Evolutionary conservation across 495 filamentous ascomycete genomes (phyloP), one percentile per base, ranked within the genome.

Genomic region (Letharia columbiana): DNA sequence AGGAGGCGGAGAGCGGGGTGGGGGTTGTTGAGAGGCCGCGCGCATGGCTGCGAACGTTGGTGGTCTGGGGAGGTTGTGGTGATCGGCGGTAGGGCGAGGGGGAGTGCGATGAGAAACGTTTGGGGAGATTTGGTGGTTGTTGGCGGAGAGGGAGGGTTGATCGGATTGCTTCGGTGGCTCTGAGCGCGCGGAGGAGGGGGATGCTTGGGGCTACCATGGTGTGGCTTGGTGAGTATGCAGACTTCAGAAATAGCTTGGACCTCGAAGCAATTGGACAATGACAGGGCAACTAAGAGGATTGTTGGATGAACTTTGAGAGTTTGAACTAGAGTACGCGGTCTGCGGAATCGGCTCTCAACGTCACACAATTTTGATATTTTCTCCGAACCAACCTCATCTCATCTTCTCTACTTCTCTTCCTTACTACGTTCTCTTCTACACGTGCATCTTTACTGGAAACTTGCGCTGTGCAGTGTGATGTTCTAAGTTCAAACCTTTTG

Each of bases 111-210:
- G 66, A 61, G 39, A 61, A 18, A 6, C 6, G 17, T 54, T 66
- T 60, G 31, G 64, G 35, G 18, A 17, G 6, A 5, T 44, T 33
- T 11, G 54, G 23, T 13, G 57, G 28, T 13, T 59, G 42, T 8
- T 35, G 60, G n/a, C 54, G 66, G 49, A 42, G 52, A 44, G 50
- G 37, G 40, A 62, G 63, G 52, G 60, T 45, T 20, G 52, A 15
- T 9, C 50, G 63, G 39, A 64, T 59, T 18, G 23, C 39, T 33
- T 60, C 63, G 35, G 54, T 65, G 50, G 52, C 41, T 59, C 31
- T 33, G 60, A 68, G 54, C 12, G 52, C 45, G 56, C 61, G 52
- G 56, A 64, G 61, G 52, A 63, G 66, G 35, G 45, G 18, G 13
- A 50, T 33, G 35, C 37, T 61, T 28, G 66, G 61, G 57, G 65